Conservation (phyloP, 2,329 filamentous ascomycete species). For the Dactylella cylindrospora region DNA sequence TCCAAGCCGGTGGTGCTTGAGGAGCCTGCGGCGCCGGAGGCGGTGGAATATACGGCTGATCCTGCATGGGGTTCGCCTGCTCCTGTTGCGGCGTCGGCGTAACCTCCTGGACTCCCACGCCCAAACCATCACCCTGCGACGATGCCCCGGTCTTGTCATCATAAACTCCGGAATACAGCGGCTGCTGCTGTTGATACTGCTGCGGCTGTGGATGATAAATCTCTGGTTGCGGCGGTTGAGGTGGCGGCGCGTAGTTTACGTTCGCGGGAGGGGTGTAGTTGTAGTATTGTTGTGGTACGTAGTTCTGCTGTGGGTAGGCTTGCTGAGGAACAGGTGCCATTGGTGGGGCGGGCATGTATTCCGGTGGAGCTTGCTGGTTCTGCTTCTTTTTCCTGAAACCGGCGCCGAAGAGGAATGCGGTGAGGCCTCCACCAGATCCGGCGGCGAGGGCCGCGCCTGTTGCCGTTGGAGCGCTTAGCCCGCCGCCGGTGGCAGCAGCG, state of each 20-base stretch:
- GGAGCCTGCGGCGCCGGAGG: not conserved
- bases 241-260: no score
- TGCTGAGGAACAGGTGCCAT: slow-evolving; percentile 7
- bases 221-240: no score
- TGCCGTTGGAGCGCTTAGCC: slow-evolving; percentile 6
- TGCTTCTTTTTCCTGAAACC: slow-evolving; percentile 28
- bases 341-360: slow-evolving; percentile 25
- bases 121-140: slow-evolving; percentile 2
- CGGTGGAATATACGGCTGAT: not conserved
- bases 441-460: slow-evolving; percentile 24
- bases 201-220: no score
- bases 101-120: slow-evolving; percentile 33
- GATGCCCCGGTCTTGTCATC: slow-evolving; percentile 22
- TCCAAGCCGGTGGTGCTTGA: no score
- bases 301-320: not conserved
- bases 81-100: slow-evolving; percentile 32
- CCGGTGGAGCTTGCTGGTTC: not conserved
- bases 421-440: slow-evolving; percentile 17
- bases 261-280: slow-evolving; percentile 7
- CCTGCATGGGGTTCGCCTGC: not conserved
- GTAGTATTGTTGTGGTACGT: not conserved
- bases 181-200: slow-evolving; percentile 9
- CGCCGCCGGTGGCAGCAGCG: slow-evolving; percentile 14
- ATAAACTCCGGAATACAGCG: slow-evolving; percentile 14
- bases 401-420: slow-evolving; percentile 21